Evolutionary conservation across 139 green algal species (phyloP).

Genomic region (Tetraselmis chui): DNA sequence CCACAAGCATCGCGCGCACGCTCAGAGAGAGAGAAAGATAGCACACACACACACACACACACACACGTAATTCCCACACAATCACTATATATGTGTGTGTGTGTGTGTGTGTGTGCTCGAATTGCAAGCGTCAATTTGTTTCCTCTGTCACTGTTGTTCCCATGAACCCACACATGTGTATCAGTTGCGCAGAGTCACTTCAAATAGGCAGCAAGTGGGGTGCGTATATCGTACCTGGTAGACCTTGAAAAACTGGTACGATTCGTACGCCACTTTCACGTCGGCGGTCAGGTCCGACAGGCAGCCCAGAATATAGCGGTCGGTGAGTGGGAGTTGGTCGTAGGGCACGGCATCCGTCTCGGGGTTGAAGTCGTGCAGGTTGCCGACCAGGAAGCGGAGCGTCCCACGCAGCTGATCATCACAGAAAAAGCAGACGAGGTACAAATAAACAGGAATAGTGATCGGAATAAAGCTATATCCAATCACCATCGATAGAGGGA

Average conservation of each 20-base stretch:
- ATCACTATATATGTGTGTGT: too few relatives aligned
- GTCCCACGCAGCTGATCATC: conserved; percentile 65
- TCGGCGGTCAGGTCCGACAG: conserved; percentile 43
- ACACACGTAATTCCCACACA: conserved; percentile 49
- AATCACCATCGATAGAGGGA: too few relatives aligned
- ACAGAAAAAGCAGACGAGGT: too few relatives aligned
- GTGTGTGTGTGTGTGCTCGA: too few relatives aligned
- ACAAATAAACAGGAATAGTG: too few relatives aligned
- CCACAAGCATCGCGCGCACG: too few relatives aligned
- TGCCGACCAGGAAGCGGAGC: conserved; percentile 93
- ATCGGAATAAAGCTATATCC: too few relatives aligned
- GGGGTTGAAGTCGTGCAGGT: conserved; percentile 79
- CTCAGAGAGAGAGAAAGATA: conserved; percentile 9
- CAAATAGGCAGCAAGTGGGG: too few relatives aligned
- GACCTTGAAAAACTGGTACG: conserved; percentile 54
- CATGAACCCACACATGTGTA: too few relatives aligned
- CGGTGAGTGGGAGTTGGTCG: conserved; percentile 54
- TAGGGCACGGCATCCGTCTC: conserved; percentile 34
- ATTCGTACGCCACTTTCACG: conserved; percentile 62
- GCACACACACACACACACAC: conserved; percentile 1
- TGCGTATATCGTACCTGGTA: conserved; percentile 6
- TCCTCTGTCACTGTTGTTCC: too few relatives aligned
- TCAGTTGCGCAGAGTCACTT: too few relatives aligned
- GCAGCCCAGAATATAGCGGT: conserved; percentile 48
- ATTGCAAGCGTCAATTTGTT: too few relatives aligned